Evolutionary conservation across 805 yeast species (phyloP), one percentile per base, ranked within the genome.

Genomic region (Jamesozyma lodderae): DNA sequence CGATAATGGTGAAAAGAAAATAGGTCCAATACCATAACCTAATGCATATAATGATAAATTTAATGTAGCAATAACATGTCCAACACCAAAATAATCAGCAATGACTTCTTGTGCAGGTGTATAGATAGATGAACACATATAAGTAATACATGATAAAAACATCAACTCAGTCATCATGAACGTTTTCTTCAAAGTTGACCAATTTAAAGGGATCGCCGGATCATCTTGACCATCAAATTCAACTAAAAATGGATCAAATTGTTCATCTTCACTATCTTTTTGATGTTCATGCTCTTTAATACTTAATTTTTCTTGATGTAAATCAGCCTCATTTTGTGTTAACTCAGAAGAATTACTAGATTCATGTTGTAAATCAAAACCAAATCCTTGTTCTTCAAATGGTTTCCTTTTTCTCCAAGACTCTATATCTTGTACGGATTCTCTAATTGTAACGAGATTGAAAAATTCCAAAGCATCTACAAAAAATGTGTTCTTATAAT

Each of bases 21-120:
- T 61, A 2, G 81, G 81, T 1, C 81, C 81, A 15, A 75, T 35
- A 37, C 78, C 82, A 48, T 77, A 76, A 8, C 81, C 83, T 21
- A 75, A 46, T 6, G 77, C 77, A 44, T 70, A 78, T 27, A 75
- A 44, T 0, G 79, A 59, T 47, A 78, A 61, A 3, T 78, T 76
- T 25, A 78, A 58, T 1, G 69, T 59, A 0, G 76, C 75, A 4
- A 64, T 64, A 5, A 66, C 68, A 23, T 57, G 56, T 13, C 69
- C 59, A 4, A 71, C 66, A n/a, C 57, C 44, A 46, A 74, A 73
- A 31, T 73, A 70, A 20, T 56, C 55, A 55, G 61, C 65, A 20
- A 77, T 51, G n/a, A 62, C 56, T 15, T 52, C 60, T 23, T 68
- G 58, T 16, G 75, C 73, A 0, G 81, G 80, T 0, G 79, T 66